Evolutionary conservation across 2,329 filamentous ascomycete species (phyloP).

Genomic region (Bipolaris cookei): DNA sequence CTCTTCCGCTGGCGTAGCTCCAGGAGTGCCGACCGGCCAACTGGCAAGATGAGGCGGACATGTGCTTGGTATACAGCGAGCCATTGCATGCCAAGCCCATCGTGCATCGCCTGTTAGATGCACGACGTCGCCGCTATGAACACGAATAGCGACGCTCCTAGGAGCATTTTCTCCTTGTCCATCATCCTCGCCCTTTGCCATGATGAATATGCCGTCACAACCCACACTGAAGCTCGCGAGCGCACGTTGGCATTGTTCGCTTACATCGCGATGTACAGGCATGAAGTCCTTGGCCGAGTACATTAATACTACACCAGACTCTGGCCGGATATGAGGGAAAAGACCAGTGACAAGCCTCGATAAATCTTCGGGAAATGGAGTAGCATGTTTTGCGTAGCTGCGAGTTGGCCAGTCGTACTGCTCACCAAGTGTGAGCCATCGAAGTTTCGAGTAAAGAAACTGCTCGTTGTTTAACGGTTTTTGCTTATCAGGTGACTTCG

Average conservation of each 20-base stretch:
- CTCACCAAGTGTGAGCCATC: constrained; percentile 93
- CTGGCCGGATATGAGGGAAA: constrained; percentile 79
- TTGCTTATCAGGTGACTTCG: constrained; percentile 74
- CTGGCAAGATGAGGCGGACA: constrained; percentile 76
- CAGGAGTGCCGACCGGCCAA: constrained; percentile 67
- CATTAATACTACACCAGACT: constrained; percentile 93
- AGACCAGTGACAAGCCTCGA: constrained; percentile 70
- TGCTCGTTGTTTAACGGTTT: constrained; percentile 74
- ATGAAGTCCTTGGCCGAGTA: constrained; percentile 91
- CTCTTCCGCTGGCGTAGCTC: constrained; percentile 38
- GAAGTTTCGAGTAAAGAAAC: constrained; percentile 79
- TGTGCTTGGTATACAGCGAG: constrained; percentile 79
- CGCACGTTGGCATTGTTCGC: constrained; percentile 80
- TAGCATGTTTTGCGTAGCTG: constrained; percentile 74
- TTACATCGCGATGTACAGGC: constrained; percentile 92
- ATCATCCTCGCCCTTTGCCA: constrained; percentile 55
- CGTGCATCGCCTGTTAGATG: constrained; percentile 84
- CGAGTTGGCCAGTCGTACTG: constrained; percentile 97
- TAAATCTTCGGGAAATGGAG: constrained; percentile 77
- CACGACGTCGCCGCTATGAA: constrained; percentile 86
- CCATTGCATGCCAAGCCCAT: constrained; percentile 95
- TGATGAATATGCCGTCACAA: constrained; percentile 89
- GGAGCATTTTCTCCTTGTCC: constrained; percentile 40
- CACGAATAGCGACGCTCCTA: constrained; percentile 45
- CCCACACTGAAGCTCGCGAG: constrained; percentile 89